phyloP scores from a whole-genome alignment of 108 stramenopile genomes.

The Asterionellopsis glacialis region DNA sequence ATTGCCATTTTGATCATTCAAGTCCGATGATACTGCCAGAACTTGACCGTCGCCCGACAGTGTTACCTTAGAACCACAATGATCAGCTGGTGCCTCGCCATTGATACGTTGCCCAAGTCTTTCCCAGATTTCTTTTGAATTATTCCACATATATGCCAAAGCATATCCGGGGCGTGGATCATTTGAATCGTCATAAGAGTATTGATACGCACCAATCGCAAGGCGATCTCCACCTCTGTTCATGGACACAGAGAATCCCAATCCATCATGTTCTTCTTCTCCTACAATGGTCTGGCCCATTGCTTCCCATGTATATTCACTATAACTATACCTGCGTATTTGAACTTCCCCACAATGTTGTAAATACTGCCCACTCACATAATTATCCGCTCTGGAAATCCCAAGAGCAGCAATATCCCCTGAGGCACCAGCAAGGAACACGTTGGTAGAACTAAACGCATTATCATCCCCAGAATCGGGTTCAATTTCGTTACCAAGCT shows the following conservation, averaged over 20 bases:
- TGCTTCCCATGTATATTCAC: too few species aligned
- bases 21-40: conserved; percentile 20
- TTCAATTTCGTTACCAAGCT: too few species aligned
- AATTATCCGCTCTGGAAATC: too few species aligned
- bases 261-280: conserved; percentile 10
- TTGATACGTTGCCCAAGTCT: background rate
- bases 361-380: too few species aligned
- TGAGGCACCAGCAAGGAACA: too few species aligned
- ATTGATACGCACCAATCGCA: conserved; percentile 36
- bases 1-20: conserved; percentile 14
- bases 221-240: conserved; percentile 35
- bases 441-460: too few species aligned
- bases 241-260: conserved; percentile 34
- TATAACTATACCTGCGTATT: too few species aligned
- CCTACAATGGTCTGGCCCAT: too few species aligned
- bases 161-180: background rate
- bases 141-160: too few species aligned
- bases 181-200: conserved; percentile 2
- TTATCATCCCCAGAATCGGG: too few species aligned
- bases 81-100: conserved; percentile 19
- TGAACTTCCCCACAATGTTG: too few species aligned
- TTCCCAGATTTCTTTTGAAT: conserved; percentile 13
- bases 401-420: too few species aligned
- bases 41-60: conserved; percentile 19
- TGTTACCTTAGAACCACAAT: conserved; percentile 20